A percentile compares a stretch with the other conserved stretches of the same genome.
phyloP scores from a whole-genome alignment of 2,329 filamentous ascomycete genomes.

The Helicocarpus griseus region DNA sequence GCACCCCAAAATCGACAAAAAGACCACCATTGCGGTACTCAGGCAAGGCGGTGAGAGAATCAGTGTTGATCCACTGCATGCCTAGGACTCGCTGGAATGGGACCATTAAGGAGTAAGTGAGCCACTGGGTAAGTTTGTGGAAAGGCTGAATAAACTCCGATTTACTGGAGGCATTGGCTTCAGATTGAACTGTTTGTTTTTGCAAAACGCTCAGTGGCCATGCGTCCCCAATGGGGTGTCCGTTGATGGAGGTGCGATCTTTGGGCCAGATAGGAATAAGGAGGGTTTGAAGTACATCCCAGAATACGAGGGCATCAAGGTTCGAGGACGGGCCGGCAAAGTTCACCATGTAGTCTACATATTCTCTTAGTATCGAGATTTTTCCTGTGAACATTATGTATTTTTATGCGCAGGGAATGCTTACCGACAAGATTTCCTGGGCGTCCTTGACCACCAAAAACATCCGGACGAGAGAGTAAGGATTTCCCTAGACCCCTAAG shows the following conservation, averaged over 20 bases:
- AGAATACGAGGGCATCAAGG: constrained; percentile 33
- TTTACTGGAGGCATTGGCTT: constrained; percentile 1
- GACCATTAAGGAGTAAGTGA: constrained; percentile 63
- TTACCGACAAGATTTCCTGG: constrained; percentile 42
- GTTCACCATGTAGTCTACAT: constrained; percentile 32
- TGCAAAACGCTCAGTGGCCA: constrained; percentile 34
- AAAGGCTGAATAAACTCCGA: constrained; percentile 40
- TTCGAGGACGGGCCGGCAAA: constrained; percentile 17
- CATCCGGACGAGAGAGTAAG: constrained; percentile 25
- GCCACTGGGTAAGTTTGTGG: constrained; percentile 61
- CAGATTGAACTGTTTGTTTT: constrained; percentile 11
- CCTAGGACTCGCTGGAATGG: constrained; percentile 47
- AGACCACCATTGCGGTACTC: constrained; percentile 65
- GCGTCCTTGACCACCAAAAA: constrained; percentile 36
- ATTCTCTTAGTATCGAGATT: neutral
- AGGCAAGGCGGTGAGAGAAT: constrained; percentile 56
- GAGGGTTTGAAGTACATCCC: constrained; percentile 35
- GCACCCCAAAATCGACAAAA: constrained; percentile 51
- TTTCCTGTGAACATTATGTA: neutral
- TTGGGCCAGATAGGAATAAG: constrained; percentile 43
- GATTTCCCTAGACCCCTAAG: constrained; percentile 36
- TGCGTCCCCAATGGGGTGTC: constrained; percentile 40
- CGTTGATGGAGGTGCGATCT: constrained; percentile 33
- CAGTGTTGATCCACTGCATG: constrained; percentile 42
- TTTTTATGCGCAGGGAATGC: neutral